These are phyloP conservation scores for Choanephora cucurbitarum DNA, from an alignment of 371 early-diverging fungal genomes.

Conservation along the genomic window DNA sequence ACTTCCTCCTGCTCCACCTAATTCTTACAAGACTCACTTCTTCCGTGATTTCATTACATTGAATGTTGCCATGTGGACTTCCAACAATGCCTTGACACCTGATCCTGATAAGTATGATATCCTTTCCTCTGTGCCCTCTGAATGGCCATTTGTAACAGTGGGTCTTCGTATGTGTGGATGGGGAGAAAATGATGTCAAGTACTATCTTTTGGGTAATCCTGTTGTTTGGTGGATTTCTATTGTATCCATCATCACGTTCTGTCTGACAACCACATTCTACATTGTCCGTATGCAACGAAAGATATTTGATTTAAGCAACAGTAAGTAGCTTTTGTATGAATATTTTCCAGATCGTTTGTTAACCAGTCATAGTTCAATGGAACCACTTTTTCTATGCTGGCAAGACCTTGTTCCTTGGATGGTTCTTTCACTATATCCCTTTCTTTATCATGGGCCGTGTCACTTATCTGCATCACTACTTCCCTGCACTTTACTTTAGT, in stretches of 20 bases:
- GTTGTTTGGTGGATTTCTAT: conserved; percentile 93
- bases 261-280: conserved; percentile 50
- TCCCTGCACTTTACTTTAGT: conserved; percentile 97
- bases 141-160: conserved; percentile 94
- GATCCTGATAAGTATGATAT: conserved; percentile 95
- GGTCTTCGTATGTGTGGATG: conserved; percentile 98
- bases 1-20: conserved; percentile 65
- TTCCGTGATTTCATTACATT: conserved; percentile 89
- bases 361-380: conserved; percentile 69
- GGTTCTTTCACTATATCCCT: conserved; percentile 96
- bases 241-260: conserved; percentile 62
- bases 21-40: conserved; percentile 78
- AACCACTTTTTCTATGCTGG: conserved; percentile 71
- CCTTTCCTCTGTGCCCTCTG: conserved; percentile 85
- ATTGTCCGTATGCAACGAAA: conserved; percentile 71
- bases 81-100: conserved; percentile 97
- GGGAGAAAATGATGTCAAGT: conserved; percentile 91
- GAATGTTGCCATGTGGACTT: conserved; percentile 97
- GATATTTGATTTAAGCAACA: conserved; percentile 60
- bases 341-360: not conserved
- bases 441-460: conserved; percentile 99
- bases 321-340: conserved; percentile 17
- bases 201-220: conserved; percentile 96
- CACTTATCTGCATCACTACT: conserved; percentile 98
- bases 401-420: conserved; percentile 83